Percentiles rank a stretch among this genome's conserved stretches.
Evolutionary conservation across 2,329 filamentous ascomycete genomes (phyloP).

Genomic region (Pezicula radicicola): DNA sequence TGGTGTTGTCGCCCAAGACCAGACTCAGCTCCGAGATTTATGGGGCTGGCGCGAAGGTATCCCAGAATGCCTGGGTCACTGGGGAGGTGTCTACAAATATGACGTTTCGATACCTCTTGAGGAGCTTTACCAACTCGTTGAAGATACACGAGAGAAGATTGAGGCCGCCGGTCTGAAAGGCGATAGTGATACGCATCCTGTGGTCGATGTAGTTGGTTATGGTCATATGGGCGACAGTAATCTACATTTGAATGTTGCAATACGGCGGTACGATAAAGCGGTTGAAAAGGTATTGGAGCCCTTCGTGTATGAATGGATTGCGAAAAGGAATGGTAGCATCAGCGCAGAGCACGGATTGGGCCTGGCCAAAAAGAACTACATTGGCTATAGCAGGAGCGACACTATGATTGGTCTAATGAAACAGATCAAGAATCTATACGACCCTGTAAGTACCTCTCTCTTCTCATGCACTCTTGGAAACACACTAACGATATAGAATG

Average conservation of each 20-base stretch:
- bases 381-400: slow-evolving; percentile 87
- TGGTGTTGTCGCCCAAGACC: slow-evolving; percentile 88
- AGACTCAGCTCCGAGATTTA: slow-evolving; percentile 80
- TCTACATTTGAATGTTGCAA: slow-evolving; percentile 86
- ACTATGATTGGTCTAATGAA: slow-evolving; percentile 90
- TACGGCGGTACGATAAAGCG: slow-evolving; percentile 77
- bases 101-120: slow-evolving; percentile 90
- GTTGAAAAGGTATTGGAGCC: slow-evolving; percentile 89
- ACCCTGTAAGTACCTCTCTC: slow-evolving; percentile 66
- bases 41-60: slow-evolving; percentile 96
- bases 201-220: slow-evolving; percentile 89
- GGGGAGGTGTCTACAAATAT: slow-evolving; percentile 97
- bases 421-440: slow-evolving; percentile 90
- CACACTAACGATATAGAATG: slow-evolving; percentile 60
- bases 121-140: slow-evolving; percentile 85
- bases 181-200: slow-evolving; percentile 71
- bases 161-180: slow-evolving; percentile 73
- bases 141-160: slow-evolving; percentile 75
- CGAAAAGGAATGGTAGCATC: slow-evolving; percentile 84
- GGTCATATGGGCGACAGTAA: slow-evolving; percentile 98
- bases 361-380: slow-evolving; percentile 91
- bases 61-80: slow-evolving; percentile 82
- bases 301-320: slow-evolving; percentile 97
- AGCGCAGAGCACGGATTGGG: slow-evolving; percentile 95
- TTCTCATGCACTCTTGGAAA: background rate